Base-by-base conservation (phyloP, 345 rosid genomes). In the Turnera subulata region DNA sequence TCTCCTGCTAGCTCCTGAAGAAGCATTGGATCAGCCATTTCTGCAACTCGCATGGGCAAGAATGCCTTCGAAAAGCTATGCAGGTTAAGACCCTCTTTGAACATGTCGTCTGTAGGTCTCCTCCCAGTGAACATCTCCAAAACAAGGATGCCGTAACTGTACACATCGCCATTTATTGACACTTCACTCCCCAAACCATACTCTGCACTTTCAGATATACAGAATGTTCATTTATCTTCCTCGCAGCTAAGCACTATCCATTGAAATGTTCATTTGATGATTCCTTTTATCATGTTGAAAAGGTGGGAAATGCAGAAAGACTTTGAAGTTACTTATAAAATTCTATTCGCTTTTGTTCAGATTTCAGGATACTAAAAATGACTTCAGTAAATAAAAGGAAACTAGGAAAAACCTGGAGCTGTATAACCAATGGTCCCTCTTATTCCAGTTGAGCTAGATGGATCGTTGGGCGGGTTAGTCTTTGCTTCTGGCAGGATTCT, bases 121-220 rank as follows among this genome's bases (percentile, higher is more conserved):
- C 48, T 61, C 5, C 66, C 57, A 11, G 26, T 61, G 49, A 23
- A 55, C 62, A 42, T 54, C 73, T 68, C 80, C 35, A 72, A 38
- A 66, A 76, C 44, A 6, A 76, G 23, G 38, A 76, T 65, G 16
- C 80, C 77, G 21, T 46, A 76, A 55, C 80, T 72, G 62, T 68
- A 72, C 42, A 76, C 66, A 21, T 76, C 66, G 0, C 72, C 61
- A 43, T 14, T n/a, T 1, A 18, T 43, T 0, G 73, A 61, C 23
- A 68, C 59, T 14, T 16, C 23, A 10, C 63, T 40, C 4, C 39
- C 63, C 14, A 33, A 9, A 7, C 67, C 73, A 11, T 42, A 62
- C 29, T 62, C 63, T 62, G 42, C 7, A 18, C 8, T 19, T 50
- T 18, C n/a, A 37, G 11, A n/a, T n/a, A 37, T 7, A 37, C 40